These are phyloP conservation scores for Lentinula aciculospora DNA, from an alignment of 768 basidiomycete species.

Conservation along the genomic window DNA sequence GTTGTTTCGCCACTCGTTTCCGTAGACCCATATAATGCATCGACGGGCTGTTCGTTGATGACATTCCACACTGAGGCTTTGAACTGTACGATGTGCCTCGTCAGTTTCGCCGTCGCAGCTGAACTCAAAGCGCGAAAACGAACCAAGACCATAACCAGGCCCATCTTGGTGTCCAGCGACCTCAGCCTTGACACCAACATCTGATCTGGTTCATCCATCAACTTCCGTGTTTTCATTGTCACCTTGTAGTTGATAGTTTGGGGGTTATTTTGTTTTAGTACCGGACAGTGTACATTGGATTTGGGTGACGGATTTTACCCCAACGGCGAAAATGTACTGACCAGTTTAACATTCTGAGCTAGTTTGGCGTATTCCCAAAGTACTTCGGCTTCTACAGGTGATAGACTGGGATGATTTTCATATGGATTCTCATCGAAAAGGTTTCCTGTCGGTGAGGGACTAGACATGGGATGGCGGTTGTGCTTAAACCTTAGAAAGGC, in stretches of 20 bases:
- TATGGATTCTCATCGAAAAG: conserved; percentile 67
- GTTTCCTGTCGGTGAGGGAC: conserved; percentile 12
- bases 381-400: conserved; percentile 67
- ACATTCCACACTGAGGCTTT: conserved; percentile 96
- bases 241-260: conserved; percentile 35
- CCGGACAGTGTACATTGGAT: neutral
- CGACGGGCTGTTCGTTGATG: conserved; percentile 68
- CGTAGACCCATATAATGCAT: conserved; percentile 16
- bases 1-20: conserved; percentile 18
- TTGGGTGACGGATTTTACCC: neutral
- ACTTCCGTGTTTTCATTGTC: conserved; percentile 56
- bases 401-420: conserved; percentile 60
- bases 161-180: conserved; percentile 89
- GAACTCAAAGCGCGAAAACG: conserved; percentile 15
- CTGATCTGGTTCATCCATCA: conserved; percentile 76
- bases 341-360: conserved; percentile 72
- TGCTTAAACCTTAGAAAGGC: too few species aligned
- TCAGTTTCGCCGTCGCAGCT: neutral
- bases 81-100: conserved; percentile 47
- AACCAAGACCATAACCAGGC: conserved; percentile 88
- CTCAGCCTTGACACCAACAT: conserved; percentile 70
- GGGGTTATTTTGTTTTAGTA: neutral
- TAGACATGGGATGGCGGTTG: neutral
- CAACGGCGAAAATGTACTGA: conserved; percentile 27
- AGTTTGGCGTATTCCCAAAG: conserved; percentile 94